These are phyloP conservation scores for Leptoxyphium fumago DNA, from an alignment of 2,329 filamentous ascomycete genomes.

Conservation along the genomic window DNA sequence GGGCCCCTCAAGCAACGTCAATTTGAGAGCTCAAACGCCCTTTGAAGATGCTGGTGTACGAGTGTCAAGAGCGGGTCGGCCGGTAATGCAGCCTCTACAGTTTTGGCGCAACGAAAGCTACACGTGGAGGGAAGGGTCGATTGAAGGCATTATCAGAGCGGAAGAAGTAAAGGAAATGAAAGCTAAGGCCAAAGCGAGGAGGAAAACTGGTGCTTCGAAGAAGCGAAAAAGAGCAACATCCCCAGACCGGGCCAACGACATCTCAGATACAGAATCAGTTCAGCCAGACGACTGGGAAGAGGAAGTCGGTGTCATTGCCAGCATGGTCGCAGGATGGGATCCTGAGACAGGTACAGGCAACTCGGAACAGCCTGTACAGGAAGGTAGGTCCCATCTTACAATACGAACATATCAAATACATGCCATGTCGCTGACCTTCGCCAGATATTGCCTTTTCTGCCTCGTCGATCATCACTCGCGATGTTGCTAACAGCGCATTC, in stretches of 20 bases:
- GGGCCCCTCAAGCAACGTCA: conserved; percentile 21
- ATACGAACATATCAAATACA: not conserved
- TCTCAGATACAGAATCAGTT: conserved; percentile 38
- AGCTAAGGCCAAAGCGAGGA: conserved; percentile 13
- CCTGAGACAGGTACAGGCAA: conserved; percentile 11
- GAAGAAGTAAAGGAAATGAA: conserved; percentile 40
- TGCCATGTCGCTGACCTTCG: too few species aligned
- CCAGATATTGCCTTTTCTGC: conserved; percentile 46
- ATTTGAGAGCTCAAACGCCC: conserved; percentile 24
- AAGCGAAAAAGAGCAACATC: conserved; percentile 9
- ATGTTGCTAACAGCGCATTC: conserved; percentile 55
- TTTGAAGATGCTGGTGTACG: conserved; percentile 37
- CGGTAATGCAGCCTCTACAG: conserved; percentile 62
- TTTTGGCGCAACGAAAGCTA: conserved; percentile 79
- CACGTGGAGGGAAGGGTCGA: conserved; percentile 51
- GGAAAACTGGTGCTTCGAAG: conserved; percentile 23
- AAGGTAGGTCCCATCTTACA: conserved; percentile 19
- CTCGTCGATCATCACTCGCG: conserved; percentile 40
- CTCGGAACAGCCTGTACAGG: conserved; percentile 25
- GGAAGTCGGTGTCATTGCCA: conserved; percentile 47
- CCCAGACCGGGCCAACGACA: conserved; percentile 20
- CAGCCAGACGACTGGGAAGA: conserved; percentile 55
- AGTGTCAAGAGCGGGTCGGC: conserved; percentile 63
- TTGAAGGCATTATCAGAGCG: conserved; percentile 64
- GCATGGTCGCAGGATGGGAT: conserved; percentile 47